phyloP scores from a whole-genome alignment of 2,329 filamentous ascomycete genomes.

The Nemania diffusa region DNA sequence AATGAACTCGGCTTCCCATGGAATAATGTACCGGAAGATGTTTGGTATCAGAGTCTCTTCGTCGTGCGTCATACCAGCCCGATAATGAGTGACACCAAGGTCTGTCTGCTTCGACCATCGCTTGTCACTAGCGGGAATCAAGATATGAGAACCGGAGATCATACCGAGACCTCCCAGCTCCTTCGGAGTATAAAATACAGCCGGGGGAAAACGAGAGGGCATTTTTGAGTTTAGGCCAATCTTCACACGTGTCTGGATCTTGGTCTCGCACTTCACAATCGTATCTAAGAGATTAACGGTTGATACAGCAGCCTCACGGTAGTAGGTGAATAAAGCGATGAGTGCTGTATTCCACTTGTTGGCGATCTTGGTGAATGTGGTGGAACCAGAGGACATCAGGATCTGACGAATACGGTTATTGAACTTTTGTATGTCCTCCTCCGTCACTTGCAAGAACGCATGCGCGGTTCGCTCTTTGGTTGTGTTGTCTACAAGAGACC shows the following conservation, averaged over 20 bases:
- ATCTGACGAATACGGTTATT: slow-evolving; percentile 99
- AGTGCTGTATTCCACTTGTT: slow-evolving; percentile 99
- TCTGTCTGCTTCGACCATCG: slow-evolving; percentile 99
- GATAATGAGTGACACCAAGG: slow-evolving; percentile 94
- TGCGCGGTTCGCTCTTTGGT: slow-evolving; percentile 97
- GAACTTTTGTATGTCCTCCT: slow-evolving; percentile 98
- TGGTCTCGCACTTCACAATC: slow-evolving; percentile 99
- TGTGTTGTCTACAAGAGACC: slow-evolving; percentile 95
- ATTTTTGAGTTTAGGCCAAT: slow-evolving; percentile 99
- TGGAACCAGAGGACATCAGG: slow-evolving; percentile 98
- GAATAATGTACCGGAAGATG: slow-evolving; percentile 99
- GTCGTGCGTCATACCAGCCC: slow-evolving; percentile 97
- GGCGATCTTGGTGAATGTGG: slow-evolving; percentile 99
- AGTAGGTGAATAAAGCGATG: slow-evolving; percentile 98
- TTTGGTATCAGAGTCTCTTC: slow-evolving; percentile 98
- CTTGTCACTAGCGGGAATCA: slow-evolving; percentile 97
- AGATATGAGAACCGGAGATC: slow-evolving; percentile 98
- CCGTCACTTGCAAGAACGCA: slow-evolving; percentile 96
- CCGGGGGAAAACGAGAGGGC: slow-evolving; percentile 97
- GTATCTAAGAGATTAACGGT: slow-evolving; percentile 94
- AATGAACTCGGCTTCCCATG: slow-evolving; percentile 98
- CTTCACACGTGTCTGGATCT: slow-evolving; percentile 98
- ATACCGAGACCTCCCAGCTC: slow-evolving; percentile 96
- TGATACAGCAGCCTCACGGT: slow-evolving; percentile 95
- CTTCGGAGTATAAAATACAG: slow-evolving; percentile 98